phyloP scores from a whole-genome alignment of 352 stramenopile genomes.

The Pythium aristosporum region DNA sequence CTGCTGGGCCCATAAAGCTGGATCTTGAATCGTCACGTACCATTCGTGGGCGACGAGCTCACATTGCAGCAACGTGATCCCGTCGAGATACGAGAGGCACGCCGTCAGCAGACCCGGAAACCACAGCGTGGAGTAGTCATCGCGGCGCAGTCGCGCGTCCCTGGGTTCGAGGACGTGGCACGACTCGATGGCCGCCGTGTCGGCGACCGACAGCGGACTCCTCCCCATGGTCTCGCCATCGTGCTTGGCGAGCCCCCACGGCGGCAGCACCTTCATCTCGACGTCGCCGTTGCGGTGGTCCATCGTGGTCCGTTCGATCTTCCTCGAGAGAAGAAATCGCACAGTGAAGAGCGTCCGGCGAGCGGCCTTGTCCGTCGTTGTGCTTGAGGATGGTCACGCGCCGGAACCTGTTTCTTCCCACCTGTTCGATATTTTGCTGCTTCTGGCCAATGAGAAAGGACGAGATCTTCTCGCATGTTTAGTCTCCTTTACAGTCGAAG shows the following conservation, averaged over 20 bases:
- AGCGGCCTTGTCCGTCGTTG: not conserved
- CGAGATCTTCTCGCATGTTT: too few species aligned
- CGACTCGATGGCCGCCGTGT: not conserved
- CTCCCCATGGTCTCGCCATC: not conserved
- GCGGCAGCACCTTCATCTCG: not conserved
- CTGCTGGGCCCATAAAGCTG: slow-evolving; percentile 27
- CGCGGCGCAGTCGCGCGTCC: not conserved
- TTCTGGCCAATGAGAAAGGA: not conserved
- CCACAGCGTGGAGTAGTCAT: not conserved
- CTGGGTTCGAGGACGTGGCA: not conserved
- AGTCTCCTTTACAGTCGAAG: too few species aligned
- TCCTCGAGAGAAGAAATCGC: not conserved
- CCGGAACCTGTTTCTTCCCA: not conserved
- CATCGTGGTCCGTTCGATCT: not conserved
- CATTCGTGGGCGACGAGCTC: slow-evolving; percentile 29
- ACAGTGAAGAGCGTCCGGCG: not conserved
- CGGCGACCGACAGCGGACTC: slow-evolving; percentile 14
- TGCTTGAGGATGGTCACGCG: not conserved
- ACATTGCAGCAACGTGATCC: slow-evolving; percentile 27
- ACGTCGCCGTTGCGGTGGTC: not conserved
- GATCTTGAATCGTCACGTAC: slow-evolving; percentile 10
- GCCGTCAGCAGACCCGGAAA: slow-evolving; percentile 25
- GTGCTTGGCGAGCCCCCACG: too few species aligned
- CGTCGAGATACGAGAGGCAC: slow-evolving; percentile 33
- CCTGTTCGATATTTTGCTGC: not conserved